Base-by-base conservation (phyloP, 139 green algal genomes). In the Mychonastes homosphaera region DNA sequence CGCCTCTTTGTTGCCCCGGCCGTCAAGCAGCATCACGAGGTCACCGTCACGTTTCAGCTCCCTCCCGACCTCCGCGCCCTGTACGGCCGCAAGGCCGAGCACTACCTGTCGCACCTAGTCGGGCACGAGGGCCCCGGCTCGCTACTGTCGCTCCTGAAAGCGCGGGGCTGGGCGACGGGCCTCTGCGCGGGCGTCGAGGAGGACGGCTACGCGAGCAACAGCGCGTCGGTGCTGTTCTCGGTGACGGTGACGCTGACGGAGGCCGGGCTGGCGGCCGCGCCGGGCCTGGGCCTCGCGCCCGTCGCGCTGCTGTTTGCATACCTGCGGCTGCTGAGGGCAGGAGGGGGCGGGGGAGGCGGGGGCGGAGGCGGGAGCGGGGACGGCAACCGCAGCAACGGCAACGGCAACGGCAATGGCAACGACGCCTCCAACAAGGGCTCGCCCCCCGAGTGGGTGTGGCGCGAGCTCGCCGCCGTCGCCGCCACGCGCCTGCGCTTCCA, bases 51-150 rank as follows among this genome's bases (percentile, higher is more conserved):
- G 51, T 97, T 95, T 63, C 70, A 81, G 63, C 67, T 97, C 35
- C n/a, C n/a, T n/a, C 90, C 90, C 32, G 81, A 64, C 65, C 60
- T 96, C 43, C 41, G 67, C 3, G 59, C 49, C 3, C 45, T 52
- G 13, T 96, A 96, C 76, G 51, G 55, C 4, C 65, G 44, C 47
- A 97, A 98, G 73, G 67, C 86, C 0, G 87, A 94, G 15, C 77
- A 93, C 44, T 97, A 97, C 73, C 41, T 96, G 8, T 70, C 65
- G 2, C 89, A 97, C 71, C 77, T 98, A 24, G 62, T 98, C 38
- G 92, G 92, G 0, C 92, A 98, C 63, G 91, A 95, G 69, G 85
- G 87, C 24, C 68, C 63, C 3, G 87, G 87, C 24, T 90, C 78
- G 8, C 73, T 95, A 30, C 78, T 95, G 29, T 82, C 77, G 16